Base-by-base conservation (phyloP, 352 stramenopile species). In the Pythium rishiriense region DNA sequence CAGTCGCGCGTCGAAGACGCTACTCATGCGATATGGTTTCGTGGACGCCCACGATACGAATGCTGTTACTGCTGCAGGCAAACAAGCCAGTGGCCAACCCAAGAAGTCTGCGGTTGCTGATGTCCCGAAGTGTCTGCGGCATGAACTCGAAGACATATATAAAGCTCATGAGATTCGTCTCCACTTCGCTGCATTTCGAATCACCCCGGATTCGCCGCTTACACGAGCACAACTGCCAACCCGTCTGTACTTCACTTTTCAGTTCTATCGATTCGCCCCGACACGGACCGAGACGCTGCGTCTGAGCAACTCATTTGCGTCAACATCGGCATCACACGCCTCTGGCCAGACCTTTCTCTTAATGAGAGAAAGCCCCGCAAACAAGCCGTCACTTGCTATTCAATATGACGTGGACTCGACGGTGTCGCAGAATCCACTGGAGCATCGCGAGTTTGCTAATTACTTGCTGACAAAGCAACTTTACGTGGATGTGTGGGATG, bases 401-500 rank as follows among this genome's bases (percentile, higher is more conserved):
- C 79, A 90, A 47, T 93, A 94, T 55, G 76, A 89, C 31, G 76
- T 94, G 7, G 82, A 94, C 58, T 93, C 84, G 4, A 91, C 82
- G 9, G 42, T 63, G 0, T 74, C 73, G 7, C 66, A 66, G 28
- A 81, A 88, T 63, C 78, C 79, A 7, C 60, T 87, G 10, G 94
- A 97, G 68, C 76, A 87, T 9, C 66, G 70, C 1, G 57, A 72
- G 2, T 98, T 98, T 72, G 79, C 87, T 3, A 73, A 83, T 45
- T 98, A 98, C 61, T 70, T 98, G 39, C 73, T 92, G 24, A 72
- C 74, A 22, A 94, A 91, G 47, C 79, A 74, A 11, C 64, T 98
- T 22, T 90, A 93, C 48, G 85, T 98, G 21, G 91, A 98, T 48
- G 86, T 98, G 2, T 98, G 93, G 93, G 93, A 98, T 53, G 93